phyloP scores from a whole-genome alignment of 495 filamentous ascomycete genomes.

The Hypoxylon cercidicola region DNA sequence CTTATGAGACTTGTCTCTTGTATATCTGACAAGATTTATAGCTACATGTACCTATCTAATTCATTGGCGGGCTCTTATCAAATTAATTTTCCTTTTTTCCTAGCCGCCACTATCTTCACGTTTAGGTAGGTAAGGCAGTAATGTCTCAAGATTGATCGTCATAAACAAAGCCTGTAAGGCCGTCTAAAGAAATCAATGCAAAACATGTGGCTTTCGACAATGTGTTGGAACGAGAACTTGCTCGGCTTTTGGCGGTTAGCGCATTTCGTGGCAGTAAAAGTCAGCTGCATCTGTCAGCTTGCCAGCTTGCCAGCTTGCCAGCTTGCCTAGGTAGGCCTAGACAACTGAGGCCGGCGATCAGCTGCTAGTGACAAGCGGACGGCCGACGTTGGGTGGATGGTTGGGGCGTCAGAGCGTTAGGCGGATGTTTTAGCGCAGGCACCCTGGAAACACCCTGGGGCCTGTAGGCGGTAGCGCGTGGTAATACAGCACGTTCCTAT shows the following conservation, averaged over 20 bases:
- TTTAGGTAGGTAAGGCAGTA: too few relatives aligned
- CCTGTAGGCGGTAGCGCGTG: slow-evolving; percentile 23
- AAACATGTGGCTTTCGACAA: neutral
- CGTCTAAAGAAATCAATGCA: neutral
- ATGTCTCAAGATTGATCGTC: too few relatives aligned
- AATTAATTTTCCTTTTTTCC: too few relatives aligned
- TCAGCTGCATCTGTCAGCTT: slow-evolving; percentile 25
- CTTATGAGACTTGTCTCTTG: too few relatives aligned
- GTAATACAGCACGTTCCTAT: slow-evolving; percentile 17
- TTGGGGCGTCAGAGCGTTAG: neutral
- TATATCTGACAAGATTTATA: too few relatives aligned
- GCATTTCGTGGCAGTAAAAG: slow-evolving; percentile 10
- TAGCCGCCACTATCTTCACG: too few relatives aligned
- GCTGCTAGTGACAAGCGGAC: slow-evolving; percentile 21
- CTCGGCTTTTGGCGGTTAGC: slow-evolving; percentile 33
- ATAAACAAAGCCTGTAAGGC: too few relatives aligned
- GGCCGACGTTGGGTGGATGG: slow-evolving; percentile 12
- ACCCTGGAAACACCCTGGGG: slow-evolving; percentile 7
- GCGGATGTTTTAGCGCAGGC: slow-evolving; percentile 22
- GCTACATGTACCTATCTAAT: too few relatives aligned
- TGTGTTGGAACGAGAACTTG: neutral
- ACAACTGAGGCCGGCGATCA: slow-evolving; percentile 20
- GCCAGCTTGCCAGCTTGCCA: neutral
- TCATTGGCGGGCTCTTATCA: too few relatives aligned
- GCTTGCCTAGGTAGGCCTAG: slow-evolving; percentile 6